Conservation (phyloP, 768 basidiomycete genomes). For the Filobasidium wieringae region DNA sequence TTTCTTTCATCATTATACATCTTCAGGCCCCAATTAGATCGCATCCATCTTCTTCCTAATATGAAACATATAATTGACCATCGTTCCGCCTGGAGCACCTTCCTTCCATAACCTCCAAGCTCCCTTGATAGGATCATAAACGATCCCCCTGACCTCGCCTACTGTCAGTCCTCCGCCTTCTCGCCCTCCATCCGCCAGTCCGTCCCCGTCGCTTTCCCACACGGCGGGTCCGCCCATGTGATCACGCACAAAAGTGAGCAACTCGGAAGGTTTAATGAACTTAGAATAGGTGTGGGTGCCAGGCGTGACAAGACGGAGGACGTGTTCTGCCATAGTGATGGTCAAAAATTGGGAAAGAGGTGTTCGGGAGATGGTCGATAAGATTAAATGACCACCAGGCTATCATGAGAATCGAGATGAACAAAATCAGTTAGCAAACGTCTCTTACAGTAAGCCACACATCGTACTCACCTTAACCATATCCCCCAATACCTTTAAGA, state of each 20-base stretch:
- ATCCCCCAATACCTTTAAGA: conserved; percentile 67
- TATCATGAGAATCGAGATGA: conserved; percentile 35
- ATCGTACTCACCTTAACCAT: conserved; percentile 65
- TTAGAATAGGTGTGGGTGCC: conserved; percentile 91
- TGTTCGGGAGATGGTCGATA: conserved; percentile 87
- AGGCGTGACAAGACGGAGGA: conserved; percentile 63
- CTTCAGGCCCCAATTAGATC: no score
- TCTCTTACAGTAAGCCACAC: not conserved
- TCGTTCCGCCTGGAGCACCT: conserved; percentile 24
- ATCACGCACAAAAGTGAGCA: conserved; percentile 65
- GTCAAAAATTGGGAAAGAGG: conserved; percentile 60
- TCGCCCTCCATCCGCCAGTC: conserved; percentile 12
- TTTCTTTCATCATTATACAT: no score
- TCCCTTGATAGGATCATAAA: conserved; percentile 36
- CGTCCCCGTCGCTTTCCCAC: conserved; percentile 28
- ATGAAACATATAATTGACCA: conserved; percentile 38
- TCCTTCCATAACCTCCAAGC: conserved; percentile 36
- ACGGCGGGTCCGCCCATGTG: conserved; percentile 40
- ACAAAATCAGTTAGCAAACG: not conserved
- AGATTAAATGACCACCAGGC: conserved; percentile 91
- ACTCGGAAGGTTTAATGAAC: conserved; percentile 74
- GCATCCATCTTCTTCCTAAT: conserved; percentile 28
- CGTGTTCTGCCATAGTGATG: conserved; percentile 66
- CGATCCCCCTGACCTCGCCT: conserved; percentile 36
- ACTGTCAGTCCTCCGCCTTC: conserved; percentile 24